Evolutionary conservation across 148 eudicot genomes (phyloP).

Genomic region (Camellia japonica): DNA sequence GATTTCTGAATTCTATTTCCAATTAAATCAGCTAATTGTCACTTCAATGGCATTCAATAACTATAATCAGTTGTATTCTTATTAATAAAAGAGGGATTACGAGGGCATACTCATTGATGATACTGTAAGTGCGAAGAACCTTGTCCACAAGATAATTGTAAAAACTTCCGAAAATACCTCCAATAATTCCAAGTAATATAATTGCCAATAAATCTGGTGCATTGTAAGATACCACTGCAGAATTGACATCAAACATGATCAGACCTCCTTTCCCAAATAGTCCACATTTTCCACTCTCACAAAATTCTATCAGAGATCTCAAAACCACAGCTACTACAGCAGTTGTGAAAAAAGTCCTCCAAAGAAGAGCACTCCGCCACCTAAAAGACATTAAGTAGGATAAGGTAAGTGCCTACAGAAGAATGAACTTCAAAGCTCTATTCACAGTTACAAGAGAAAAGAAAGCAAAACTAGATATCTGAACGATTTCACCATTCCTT

Average conservation of each 20-base stretch:
- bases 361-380: constrained; percentile 90
- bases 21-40: not conserved
- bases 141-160: constrained; percentile 74
- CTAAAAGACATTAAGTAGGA: constrained; percentile 32
- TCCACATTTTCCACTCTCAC: constrained; percentile 72
- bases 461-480: not conserved
- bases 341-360: constrained; percentile 90
- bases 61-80: not conserved
- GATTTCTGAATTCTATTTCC: not conserved
- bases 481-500: not conserved
- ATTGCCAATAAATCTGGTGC: constrained; percentile 49
- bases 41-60: not conserved
- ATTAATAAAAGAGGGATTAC: not conserved
- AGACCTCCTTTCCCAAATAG: constrained; percentile 82
- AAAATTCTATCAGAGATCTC: constrained; percentile 52
- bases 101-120: constrained; percentile 64
- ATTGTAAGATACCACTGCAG: constrained; percentile 36
- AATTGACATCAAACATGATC: constrained; percentile 68
- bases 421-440: not conserved
- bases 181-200: constrained; percentile 54
- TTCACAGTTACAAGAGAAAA: not conserved
- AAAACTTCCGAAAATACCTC: constrained; percentile 71
- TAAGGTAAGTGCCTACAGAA: not conserved
- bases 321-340: constrained; percentile 75
- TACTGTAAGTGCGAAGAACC: constrained; percentile 62